Base-by-base conservation (phyloP, 106 monocot species). In the Vanilla planifolia region DNA sequence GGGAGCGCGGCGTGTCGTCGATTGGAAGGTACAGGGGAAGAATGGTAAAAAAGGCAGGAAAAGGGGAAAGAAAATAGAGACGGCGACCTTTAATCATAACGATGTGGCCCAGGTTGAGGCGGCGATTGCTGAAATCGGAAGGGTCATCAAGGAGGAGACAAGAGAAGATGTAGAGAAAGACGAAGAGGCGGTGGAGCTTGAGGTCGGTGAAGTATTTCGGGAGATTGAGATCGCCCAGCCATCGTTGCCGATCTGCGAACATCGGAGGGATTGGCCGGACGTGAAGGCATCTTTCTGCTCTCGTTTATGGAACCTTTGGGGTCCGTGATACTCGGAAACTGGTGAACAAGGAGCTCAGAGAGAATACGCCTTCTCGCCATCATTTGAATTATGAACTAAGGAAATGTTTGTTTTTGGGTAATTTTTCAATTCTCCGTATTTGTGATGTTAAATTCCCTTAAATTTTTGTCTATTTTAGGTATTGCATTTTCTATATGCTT, bases 301-400 rank as follows among this genome's bases (percentile, higher is more conserved):
- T n/a, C 76, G 68, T 64, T 76, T 72, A 21, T 77, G 55, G 71
- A 73, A 61, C 62, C 76, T 76, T 64, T 81, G 81, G 76, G 59
- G 72, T 68, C 76, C 76, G 72, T 59, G 53, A 1, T 55, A 29
- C 5, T 25, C n/a, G n/a, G n/a, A n/a, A n/a, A n/a, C n/a, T n/a
- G n/a, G n/a, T n/a, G n/a, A n/a, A n/a, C n/a, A n/a, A n/a, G n/a
- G n/a, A n/a, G n/a, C n/a, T n/a, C n/a, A n/a, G n/a, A n/a, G n/a
- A n/a, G n/a, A n/a, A n/a, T n/a, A n/a, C n/a, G n/a, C n/a, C n/a
- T n/a, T n/a, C n/a, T n/a, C n/a, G n/a, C n/a, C n/a, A n/a, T n/a
- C n/a, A n/a, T n/a, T n/a, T n/a, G n/a, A n/a, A n/a, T n/a, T n/a
- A n/a, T n/a, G n/a, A n/a, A n/a, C n/a, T n/a, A n/a, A n/a, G n/a